A percentile compares a stretch with the other conserved stretches of the same genome.
Evolutionary conservation across 2,329 filamentous ascomycete genomes (phyloP).

Genomic region (Sporothrix pallida): DNA sequence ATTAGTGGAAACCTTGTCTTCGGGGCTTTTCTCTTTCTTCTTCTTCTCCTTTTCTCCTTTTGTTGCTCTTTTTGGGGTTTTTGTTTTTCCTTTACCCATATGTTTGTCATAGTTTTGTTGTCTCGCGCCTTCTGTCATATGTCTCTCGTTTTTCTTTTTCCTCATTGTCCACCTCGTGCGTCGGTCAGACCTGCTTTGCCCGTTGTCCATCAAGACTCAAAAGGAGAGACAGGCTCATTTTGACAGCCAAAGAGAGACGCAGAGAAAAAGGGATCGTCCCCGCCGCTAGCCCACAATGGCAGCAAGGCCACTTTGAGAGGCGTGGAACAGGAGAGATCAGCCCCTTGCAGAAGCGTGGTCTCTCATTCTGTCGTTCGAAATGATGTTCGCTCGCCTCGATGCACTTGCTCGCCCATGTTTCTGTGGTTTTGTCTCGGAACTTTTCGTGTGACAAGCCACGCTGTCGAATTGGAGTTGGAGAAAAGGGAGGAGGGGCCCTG

Average conservation of each 20-base stretch:
- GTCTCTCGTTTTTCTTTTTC: not conserved
- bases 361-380: not conserved
- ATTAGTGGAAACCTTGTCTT: slow-evolving; percentile 25
- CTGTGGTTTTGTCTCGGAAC: slow-evolving; percentile 3
- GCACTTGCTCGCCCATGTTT: not conserved
- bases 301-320: not conserved
- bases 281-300: slow-evolving; percentile 18
- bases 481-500: not conserved
- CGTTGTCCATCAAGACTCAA: not conserved
- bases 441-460: slow-evolving; percentile 18
- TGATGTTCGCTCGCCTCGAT: not conserved
- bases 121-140: not conserved
- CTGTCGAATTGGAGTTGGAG: slow-evolving; percentile 9
- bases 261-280: not conserved
- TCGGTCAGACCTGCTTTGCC: not conserved
- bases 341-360: slow-evolving; percentile 25
- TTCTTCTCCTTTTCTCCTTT: not conserved
- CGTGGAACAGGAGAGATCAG: slow-evolving; percentile 21
- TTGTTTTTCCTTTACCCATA: not conserved
- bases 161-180: slow-evolving; percentile 15
- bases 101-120: not conserved
- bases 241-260: not conserved
- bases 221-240: not conserved
- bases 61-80: not conserved
- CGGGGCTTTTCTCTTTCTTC: not conserved